These are phyloP conservation scores for Paramecium pentaurelia DNA, from an alignment of 73 alveolate genomes.

Conservation along the genomic window DNA sequence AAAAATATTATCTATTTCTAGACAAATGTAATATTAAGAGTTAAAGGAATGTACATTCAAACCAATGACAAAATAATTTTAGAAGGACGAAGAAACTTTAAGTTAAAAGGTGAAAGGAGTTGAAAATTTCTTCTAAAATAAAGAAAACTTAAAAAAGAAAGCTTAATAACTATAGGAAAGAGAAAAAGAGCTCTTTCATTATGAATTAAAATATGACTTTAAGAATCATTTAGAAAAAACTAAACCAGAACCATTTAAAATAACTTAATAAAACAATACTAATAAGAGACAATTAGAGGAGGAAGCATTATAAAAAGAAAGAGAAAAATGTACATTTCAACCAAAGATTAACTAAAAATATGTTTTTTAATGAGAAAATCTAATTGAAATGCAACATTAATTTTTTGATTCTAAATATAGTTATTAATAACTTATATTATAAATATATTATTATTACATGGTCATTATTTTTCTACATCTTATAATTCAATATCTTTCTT, in stretches of 20 bases:
- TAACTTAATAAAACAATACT: not conserved
- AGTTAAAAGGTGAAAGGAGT: conserved; percentile 42
- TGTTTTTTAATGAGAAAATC: not conserved
- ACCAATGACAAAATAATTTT: conserved; percentile 24
- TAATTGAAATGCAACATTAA: not conserved
- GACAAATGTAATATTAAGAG: conserved; percentile 53
- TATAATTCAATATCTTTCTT: not conserved
- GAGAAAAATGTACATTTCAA: conserved; percentile 15
- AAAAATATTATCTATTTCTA: not conserved
- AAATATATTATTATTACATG: not conserved
- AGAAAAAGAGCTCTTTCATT: conserved; percentile 48
- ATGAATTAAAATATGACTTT: conserved; percentile 26
- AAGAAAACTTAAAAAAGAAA: conserved; percentile 31
- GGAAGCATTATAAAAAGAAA: not conserved
- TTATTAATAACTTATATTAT: not conserved
- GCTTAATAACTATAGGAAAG: not conserved
- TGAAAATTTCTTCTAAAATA: conserved; percentile 14
- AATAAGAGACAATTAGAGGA: not conserved
- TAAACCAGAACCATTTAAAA: not conserved
- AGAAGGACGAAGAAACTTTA: conserved; percentile 37
- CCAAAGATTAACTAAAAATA: conserved; percentile 11
- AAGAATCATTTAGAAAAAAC: conserved; percentile 26
- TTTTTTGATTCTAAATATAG: not conserved
- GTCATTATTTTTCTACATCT: not conserved
- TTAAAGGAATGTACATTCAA: conserved; percentile 59